Evolutionary conservation across 257 asterid species (phyloP).

Genomic region (Ilex asprella): DNA sequence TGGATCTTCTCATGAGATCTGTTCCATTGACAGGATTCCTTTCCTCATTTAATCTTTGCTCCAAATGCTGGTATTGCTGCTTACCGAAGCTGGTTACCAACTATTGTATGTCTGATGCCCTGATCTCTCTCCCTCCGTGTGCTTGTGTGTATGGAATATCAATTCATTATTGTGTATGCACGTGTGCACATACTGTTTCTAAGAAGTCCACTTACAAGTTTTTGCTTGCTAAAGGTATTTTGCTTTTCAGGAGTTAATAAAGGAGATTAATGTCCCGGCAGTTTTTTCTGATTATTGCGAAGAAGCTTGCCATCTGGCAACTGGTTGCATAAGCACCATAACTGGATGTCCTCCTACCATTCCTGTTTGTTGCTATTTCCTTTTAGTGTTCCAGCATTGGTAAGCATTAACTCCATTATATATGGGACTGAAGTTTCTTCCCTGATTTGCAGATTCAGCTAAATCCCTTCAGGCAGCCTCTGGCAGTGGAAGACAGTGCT

Average conservation of each 20-base stretch:
- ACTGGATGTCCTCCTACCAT: constrained; percentile 43
- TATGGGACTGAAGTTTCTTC: not conserved
- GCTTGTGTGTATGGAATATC: not conserved
- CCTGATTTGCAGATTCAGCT: constrained; percentile 53
- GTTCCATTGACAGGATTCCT: constrained; percentile 37
- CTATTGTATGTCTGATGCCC: constrained; percentile 52
- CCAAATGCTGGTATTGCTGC: constrained; percentile 96
- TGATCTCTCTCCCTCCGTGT: not conserved
- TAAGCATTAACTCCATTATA: not conserved
- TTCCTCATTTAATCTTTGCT: constrained; percentile 65
- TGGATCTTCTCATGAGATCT: constrained; percentile 4
- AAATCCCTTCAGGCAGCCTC: constrained; percentile 94
- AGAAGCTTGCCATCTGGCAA: constrained; percentile 80
- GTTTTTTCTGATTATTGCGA: constrained; percentile 90
- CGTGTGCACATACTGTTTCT: no score
- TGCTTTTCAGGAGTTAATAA: constrained; percentile 46
- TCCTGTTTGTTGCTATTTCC: constrained; percentile 30
- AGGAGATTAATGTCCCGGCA: constrained; percentile 58
- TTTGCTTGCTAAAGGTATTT: not conserved
- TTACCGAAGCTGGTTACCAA: constrained; percentile 83
- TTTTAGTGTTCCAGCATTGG: not conserved
- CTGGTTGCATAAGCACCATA: constrained; percentile 47
- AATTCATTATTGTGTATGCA: no score
- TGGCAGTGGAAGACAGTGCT: constrained; percentile 61
- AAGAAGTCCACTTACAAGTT: no score